phyloP scores from a whole-genome alignment of 345 rosid genomes.

The Corchorus olitorius region DNA sequence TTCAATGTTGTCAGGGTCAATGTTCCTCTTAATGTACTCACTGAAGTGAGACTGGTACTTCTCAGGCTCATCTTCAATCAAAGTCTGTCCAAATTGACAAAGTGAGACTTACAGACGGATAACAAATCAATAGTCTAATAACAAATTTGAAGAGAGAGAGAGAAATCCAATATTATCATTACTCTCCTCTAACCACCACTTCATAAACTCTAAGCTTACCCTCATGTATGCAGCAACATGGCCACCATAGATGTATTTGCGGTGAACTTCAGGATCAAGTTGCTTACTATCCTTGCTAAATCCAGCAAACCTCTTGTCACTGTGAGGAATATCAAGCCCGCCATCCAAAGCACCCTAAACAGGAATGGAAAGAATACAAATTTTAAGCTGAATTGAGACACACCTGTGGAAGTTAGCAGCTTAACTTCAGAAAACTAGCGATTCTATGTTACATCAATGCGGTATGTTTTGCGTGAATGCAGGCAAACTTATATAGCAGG shows the following conservation, averaged over 20 bases:
- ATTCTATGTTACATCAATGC: neutral
- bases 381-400: neutral
- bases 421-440: neutral
- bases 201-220: slow-evolving; percentile 26
- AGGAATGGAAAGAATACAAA: neutral
- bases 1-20: slow-evolving; percentile 58
- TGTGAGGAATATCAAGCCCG: slow-evolving; percentile 77
- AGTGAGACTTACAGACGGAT: neutral
- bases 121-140: neutral
- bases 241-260: slow-evolving; percentile 69
- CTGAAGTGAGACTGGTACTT: slow-evolving; percentile 71
- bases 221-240: slow-evolving; percentile 76
- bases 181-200: neutral
- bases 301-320: slow-evolving; percentile 81
- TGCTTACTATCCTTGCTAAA: slow-evolving; percentile 60
- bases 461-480: neutral
- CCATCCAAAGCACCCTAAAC: slow-evolving; percentile 74
- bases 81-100: slow-evolving; percentile 25
- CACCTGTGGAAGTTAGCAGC: neutral
- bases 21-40: slow-evolving; percentile 50
- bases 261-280: slow-evolving; percentile 69
- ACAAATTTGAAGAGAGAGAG: neutral
- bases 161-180: neutral
- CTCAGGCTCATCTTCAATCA: slow-evolving; percentile 73
- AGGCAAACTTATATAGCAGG: neutral